phyloP scores from a whole-genome alignment of 1,284 basidiomycete species.

The Trametes hirsuta region DNA sequence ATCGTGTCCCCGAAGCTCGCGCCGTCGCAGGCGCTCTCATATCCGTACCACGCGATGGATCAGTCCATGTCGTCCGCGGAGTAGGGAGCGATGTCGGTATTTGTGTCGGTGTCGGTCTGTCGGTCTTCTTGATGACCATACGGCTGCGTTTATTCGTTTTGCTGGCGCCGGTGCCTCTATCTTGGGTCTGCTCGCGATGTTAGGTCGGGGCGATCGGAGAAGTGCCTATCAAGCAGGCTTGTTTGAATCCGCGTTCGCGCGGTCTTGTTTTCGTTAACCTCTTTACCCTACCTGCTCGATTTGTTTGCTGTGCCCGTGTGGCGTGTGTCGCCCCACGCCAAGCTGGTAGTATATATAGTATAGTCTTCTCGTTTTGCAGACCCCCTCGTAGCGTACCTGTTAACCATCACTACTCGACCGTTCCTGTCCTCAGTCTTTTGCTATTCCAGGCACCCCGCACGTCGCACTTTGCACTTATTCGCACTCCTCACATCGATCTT shows the following conservation, averaged over 20 bases:
- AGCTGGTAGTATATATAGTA: not conserved
- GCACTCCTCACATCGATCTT: not conserved
- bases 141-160: not conserved
- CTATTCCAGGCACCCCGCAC: not conserved
- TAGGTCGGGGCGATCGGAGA: slow-evolving; percentile 1
- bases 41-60: slow-evolving; percentile 46
- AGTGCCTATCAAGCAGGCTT: slow-evolving; percentile 4
- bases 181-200: not conserved
- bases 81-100: slow-evolving; percentile 4
- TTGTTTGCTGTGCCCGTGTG: not conserved
- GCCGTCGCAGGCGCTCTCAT: slow-evolving; percentile 35
- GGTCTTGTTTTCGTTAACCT: not conserved
- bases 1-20: slow-evolving; percentile 34
- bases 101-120: not conserved
- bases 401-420: not conserved
- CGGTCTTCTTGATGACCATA: not conserved
- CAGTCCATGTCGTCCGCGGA: slow-evolving; percentile 34
- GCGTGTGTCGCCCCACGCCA: no score
- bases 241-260: not conserved
- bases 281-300: not conserved
- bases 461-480: not conserved
- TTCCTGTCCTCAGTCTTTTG: not conserved
- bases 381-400: not conserved
- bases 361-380: not conserved
- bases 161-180: not conserved